These are phyloP conservation scores for Cnidoscolus chayamansa DNA, from an alignment of 441 rosid species.

Conservation along the genomic window DNA sequence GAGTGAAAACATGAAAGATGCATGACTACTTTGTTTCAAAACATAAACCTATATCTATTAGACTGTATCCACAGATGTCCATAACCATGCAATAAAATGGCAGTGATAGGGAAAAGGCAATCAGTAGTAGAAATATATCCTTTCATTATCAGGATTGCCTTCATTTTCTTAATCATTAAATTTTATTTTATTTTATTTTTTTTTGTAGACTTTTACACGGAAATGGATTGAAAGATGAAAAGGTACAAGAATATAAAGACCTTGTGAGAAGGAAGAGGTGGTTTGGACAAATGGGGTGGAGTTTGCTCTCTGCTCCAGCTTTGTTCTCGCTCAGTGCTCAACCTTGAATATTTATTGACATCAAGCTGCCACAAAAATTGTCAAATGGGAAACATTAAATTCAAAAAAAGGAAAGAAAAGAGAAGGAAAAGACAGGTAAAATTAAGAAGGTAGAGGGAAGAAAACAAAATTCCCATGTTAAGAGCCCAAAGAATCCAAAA, in stretches of 20 bases:
- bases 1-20: slow-evolving; percentile 82
- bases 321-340: slow-evolving; percentile 39
- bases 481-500: background rate
- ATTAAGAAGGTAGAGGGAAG: too few species aligned
- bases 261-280: slow-evolving; percentile 54
- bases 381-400: background rate
- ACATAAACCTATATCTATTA: slow-evolving; percentile 12
- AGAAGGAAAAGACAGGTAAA: background rate
- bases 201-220: background rate
- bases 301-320: slow-evolving; percentile 59
- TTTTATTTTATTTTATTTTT: too few species aligned
- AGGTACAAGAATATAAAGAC: slow-evolving; percentile 33
- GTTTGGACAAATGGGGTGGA: slow-evolving; percentile 50
- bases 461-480: too few species aligned
- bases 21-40: slow-evolving; percentile 51
- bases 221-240: slow-evolving; percentile 5
- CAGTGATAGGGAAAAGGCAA: background rate
- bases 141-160: background rate
- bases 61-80: slow-evolving; percentile 17
- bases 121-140: background rate
- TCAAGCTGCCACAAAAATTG: slow-evolving; percentile 34
- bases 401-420: background rate
- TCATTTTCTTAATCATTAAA: background rate
- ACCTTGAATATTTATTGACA: slow-evolving; percentile 33
- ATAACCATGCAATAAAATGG: background rate